Evolutionary conservation across 2,329 filamentous ascomycete genomes (phyloP), one percentile per base, ranked within the genome.

Genomic region (Beauveria caledonica): DNA sequence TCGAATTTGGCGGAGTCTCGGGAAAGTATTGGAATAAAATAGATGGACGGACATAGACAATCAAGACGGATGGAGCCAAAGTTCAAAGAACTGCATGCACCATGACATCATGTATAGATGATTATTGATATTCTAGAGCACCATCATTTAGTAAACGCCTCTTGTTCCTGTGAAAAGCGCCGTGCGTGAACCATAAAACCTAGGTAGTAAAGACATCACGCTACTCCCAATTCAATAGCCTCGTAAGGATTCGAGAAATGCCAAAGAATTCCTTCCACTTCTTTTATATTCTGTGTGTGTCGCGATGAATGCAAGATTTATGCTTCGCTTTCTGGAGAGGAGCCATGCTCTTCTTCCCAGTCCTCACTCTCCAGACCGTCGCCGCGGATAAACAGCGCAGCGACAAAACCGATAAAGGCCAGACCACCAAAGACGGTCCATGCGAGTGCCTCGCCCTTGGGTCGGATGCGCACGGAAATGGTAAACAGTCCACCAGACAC

Each of bases 381-480:
- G 2, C 88, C 87, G 13, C 85, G 80, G 64, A 97, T 93, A 1
- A 88, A 87, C 62, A 93, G 86, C 61, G 89, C 92, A 29, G 90
- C 78, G 1, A 90, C 63, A 76, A 93, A 96, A 0, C 93, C 94
- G 0, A 92, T 62, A 36, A 96, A 85, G 0, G 90, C 84, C 2
- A 97, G 80, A 0, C 88, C 91, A 0, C 88, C 92, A 70, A 97
- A 97, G 0, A 96, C 73, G 1, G 90, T 90, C 82, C 95, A 99
- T 0, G 90, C 86, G 5, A 97, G 74, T 1, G 86, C 85, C 72
- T 96, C 92, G 1, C 94, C 93, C 68, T 92, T 94, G 2, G 87
- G 89, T 11, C 81, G 77, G 5, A 96, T 80, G 53, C 83, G 81
- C 0, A 85, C 87, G 0, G 91, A 87, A 1, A 93, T 77, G 0